A percentile compares a stretch with the other conserved stretches of the same genome.
phyloP scores from a whole-genome alignment of 352 stramenopile genomes.

The Globisporangium paddicum region DNA sequence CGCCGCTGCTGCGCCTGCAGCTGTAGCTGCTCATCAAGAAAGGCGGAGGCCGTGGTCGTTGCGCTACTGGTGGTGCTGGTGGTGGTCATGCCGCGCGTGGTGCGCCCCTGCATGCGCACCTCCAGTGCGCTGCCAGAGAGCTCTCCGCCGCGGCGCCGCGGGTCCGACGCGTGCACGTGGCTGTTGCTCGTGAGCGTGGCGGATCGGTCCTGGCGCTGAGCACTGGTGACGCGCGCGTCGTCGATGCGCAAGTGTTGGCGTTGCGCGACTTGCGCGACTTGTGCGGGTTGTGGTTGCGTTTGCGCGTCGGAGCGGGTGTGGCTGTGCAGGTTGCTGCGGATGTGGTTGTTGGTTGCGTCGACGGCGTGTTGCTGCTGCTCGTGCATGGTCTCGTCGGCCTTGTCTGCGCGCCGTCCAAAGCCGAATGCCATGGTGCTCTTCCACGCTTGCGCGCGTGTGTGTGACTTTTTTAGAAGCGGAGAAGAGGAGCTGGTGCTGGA shows the following conservation, averaged over 20 bases:
- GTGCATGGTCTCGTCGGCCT: neutral
- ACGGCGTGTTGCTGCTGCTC: neutral
- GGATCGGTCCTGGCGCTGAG: neutral
- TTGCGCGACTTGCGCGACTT: too few species aligned
- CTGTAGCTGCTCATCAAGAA: neutral
- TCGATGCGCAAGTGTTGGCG: too few species aligned
- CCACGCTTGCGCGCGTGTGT: neutral
- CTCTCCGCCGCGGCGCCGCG: neutral
- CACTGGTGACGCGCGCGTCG: too few species aligned
- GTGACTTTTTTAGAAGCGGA: neutral
- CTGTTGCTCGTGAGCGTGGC: neutral
- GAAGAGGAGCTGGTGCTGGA: neutral
- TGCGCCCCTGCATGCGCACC: neutral
- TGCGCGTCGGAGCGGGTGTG: neutral
- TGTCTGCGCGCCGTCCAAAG: constrained; percentile 6
- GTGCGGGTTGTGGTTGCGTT: neutral
- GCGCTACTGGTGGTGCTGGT: too few species aligned
- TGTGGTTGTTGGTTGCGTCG: neutral
- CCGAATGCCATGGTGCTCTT: constrained; percentile 14
- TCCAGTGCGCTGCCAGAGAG: constrained; percentile 2
- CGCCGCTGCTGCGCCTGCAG: constrained; percentile 4
- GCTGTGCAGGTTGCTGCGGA: neutral
- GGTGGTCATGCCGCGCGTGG: constrained; percentile 7
- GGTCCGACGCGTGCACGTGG: neutral
- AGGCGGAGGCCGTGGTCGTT: neutral